These are phyloP conservation scores for Haplographium delicatum DNA, from an alignment of 495 filamentous ascomycete species.

Conservation along the genomic window DNA sequence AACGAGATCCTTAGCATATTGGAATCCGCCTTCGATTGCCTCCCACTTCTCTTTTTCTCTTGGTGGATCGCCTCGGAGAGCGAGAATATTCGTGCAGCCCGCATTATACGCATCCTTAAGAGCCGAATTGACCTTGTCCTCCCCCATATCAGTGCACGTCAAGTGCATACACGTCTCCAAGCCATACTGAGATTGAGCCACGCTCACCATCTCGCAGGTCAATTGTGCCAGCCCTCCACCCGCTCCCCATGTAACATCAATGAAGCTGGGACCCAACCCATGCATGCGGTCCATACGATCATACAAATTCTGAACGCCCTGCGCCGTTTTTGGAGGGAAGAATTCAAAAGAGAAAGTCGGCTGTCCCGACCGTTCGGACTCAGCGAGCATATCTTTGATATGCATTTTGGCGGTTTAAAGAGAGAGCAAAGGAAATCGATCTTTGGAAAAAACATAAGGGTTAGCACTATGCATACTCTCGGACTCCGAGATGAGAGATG, in stretches of 20 bases:
- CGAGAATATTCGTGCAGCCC: slow-evolving; percentile 96
- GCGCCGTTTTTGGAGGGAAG: slow-evolving; percentile 98
- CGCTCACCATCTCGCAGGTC: slow-evolving; percentile 96
- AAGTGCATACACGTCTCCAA: slow-evolving; percentile 99
- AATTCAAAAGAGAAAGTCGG: slow-evolving; percentile 98
- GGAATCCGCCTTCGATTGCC: slow-evolving; percentile 77
- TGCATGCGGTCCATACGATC: slow-evolving; percentile 99
- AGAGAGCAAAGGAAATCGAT: not conserved
- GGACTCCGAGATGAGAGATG: not conserved
- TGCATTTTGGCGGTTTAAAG: slow-evolving; percentile 49
- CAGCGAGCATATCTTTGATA: slow-evolving; percentile 86
- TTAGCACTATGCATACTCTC: not conserved
- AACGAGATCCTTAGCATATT: slow-evolving; percentile 89
- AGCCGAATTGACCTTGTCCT: slow-evolving; percentile 83
- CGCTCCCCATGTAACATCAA: slow-evolving; percentile 98
- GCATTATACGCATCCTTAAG: slow-evolving; percentile 86
- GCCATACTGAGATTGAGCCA: slow-evolving; percentile 93
- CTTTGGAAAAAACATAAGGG: not conserved
- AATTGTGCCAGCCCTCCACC: slow-evolving; percentile 85
- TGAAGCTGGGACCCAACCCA: slow-evolving; percentile 83
- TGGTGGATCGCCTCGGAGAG: slow-evolving; percentile 90
- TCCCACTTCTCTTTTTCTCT: slow-evolving; percentile 93
- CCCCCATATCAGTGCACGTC: slow-evolving; percentile 97
- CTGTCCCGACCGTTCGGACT: slow-evolving; percentile 66
- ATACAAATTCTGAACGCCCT: slow-evolving; percentile 98